phyloP scores from a whole-genome alignment of 352 stramenopile species.

The Globisporangium canariense region DNA sequence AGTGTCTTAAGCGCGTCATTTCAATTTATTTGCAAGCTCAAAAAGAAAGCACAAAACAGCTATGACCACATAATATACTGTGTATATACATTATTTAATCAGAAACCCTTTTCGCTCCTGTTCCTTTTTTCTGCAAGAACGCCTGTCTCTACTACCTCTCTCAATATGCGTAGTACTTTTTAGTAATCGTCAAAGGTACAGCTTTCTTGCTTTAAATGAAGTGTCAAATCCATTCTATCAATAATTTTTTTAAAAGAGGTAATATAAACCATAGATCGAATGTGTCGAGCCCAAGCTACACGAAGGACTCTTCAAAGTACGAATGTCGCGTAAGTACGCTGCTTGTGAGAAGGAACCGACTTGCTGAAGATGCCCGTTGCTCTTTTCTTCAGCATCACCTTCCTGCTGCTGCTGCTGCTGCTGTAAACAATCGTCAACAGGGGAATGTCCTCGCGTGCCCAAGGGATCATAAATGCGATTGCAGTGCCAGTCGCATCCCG shows the following conservation, averaged over 20 bases:
- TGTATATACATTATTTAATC: too few relatives aligned
- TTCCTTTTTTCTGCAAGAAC: background rate
- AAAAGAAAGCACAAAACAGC: background rate
- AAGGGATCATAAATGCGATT: background rate
- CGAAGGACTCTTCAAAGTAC: conserved; percentile 4
- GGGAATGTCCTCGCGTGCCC: too few relatives aligned
- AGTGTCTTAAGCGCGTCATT: background rate
- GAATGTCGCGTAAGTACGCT: background rate
- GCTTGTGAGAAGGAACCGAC: background rate
- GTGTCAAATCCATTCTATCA: background rate
- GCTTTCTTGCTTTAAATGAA: background rate
- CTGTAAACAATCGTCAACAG: too few relatives aligned
- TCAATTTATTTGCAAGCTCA: too few relatives aligned
- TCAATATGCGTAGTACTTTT: background rate
- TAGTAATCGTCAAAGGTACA: background rate
- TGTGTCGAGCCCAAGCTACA: background rate
- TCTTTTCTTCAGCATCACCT: background rate
- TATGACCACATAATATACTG: background rate
- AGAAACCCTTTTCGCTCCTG: background rate
- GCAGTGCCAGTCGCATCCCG: background rate
- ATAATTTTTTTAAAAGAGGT: background rate
- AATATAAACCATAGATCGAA: background rate
- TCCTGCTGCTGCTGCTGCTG: too few relatives aligned
- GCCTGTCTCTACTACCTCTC: conserved; percentile 1
- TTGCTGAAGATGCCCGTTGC: background rate